Percentiles rank a stretch among this genome's conserved stretches.
These are phyloP conservation scores for Teratosphaeria epicoccoides DNA, from an alignment of 2,329 filamentous ascomycete species.

Conservation along the genomic window DNA sequence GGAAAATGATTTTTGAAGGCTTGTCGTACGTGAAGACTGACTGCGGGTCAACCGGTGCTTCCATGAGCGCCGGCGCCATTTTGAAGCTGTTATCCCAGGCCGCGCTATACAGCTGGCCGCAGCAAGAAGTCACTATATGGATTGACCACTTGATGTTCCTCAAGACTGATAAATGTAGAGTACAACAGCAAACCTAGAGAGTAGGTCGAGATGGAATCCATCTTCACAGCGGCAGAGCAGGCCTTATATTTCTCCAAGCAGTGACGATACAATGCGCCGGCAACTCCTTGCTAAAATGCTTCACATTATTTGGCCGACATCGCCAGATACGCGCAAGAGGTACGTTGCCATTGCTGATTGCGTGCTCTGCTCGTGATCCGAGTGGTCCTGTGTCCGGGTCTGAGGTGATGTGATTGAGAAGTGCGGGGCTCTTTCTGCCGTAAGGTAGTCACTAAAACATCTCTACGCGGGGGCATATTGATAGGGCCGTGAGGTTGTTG, in stretches of 20 bases:
- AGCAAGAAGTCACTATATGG: not conserved
- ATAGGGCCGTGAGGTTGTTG: too few species aligned
- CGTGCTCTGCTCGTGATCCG: too few species aligned
- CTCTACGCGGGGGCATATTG: not conserved
- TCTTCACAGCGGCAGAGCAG: not conserved
- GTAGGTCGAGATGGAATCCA: conserved; percentile 14
- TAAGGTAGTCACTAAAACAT: too few species aligned
- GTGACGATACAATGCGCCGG: not conserved
- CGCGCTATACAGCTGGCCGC: not conserved
- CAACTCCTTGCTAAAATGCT: too few species aligned
- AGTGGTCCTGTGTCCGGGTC: too few species aligned
- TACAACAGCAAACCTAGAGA: conserved; percentile 13
- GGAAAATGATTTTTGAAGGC: conserved; percentile 41
- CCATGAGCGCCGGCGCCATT: conserved; percentile 12
- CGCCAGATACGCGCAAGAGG: too few species aligned
- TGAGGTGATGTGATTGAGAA: too few species aligned
- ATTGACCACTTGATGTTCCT: not conserved
- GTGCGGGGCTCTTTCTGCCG: not conserved
- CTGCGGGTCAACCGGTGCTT: conserved; percentile 10
- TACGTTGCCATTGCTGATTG: too few species aligned
- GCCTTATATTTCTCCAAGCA: not conserved
- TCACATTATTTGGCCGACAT: too few species aligned
- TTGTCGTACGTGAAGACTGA: conserved; percentile 13
- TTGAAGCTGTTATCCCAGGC: not conserved
- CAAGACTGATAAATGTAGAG: conserved; percentile 4